Base-by-base conservation (phyloP, 2,329 filamentous ascomycete genomes). In the Sclerotinia nivalis region DNA sequence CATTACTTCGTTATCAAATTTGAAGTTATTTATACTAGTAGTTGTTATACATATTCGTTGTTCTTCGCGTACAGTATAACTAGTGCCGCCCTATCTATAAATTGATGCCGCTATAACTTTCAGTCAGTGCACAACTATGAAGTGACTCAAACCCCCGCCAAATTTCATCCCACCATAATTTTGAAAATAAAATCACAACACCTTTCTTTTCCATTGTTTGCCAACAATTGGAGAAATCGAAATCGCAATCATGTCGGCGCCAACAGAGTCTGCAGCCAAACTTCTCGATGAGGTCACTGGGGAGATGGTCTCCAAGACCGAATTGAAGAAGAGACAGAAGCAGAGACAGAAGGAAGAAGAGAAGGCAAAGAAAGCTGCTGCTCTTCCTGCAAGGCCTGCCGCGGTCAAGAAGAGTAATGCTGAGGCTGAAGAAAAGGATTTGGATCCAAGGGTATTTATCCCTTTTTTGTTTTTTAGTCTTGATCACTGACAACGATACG, bases 301-400 rank as follows among this genome's bases (percentile, higher is more conserved):
- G 77, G 96, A 99, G 84, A 89, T 82, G 81, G 80, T 91, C 72
- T 94, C 91, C 83, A 94, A 94, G 89, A 88, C 89, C 22, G 91
- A 94, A 83, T 85, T 98, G 81, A 99, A 99, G 93, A 95, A 93
- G 85, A 90, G 95, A 78, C 88, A 94, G 84, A 99, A 99, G 92
- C 87, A 90, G 79, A 90, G 95, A 75, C 88, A 95, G 81, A 89
- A 88, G 82, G 93, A 96, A 72, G 91, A 91, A 75, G 92, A 93
- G 84, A 97, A 97, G 90, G 89, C 89, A 76, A 89, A 93, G 83
- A 95, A 93, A 86, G 91, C 89, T 40, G 91, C 92, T 66, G 85
- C 88, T 65, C 85, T 89, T 71, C 84, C 88, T 49, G 85, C 87
- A 54, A 84, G 85, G 74, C 82, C 87, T 4, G 85, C 86, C 76